A percentile compares a stretch with the other conserved stretches of the same genome.
Evolutionary conservation across 257 asterid genomes (phyloP).

Genomic region (Lithospermum erythrorhizon): DNA sequence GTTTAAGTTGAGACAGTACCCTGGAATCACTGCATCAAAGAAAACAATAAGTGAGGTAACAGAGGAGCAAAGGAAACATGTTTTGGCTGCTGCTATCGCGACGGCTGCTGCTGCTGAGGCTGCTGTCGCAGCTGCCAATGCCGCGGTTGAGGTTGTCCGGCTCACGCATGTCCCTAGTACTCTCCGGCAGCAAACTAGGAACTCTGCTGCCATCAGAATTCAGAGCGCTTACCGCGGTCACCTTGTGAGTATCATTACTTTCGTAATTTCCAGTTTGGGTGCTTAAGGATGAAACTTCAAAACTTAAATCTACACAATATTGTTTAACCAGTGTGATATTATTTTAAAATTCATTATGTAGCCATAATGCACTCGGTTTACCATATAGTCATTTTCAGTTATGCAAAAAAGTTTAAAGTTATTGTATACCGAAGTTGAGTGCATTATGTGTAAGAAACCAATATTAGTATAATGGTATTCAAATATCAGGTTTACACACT

Average conservation of each 20-base stretch:
- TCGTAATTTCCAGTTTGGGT: no score
- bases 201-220: constrained; percentile 41
- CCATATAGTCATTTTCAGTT: no score
- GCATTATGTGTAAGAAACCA: no score
- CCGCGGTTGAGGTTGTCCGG: constrained; percentile 83
- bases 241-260: constrained; percentile 40
- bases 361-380: no score
- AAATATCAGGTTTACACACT: no score
- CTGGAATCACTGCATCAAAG: constrained; percentile 48
- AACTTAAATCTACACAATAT: no score
- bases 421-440: no score
- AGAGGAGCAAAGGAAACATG: constrained; percentile 57
- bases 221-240: constrained; percentile 64
- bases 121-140: constrained; percentile 82
- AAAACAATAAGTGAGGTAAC: constrained; percentile 42
- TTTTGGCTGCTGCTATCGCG: constrained; percentile 62
- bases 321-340: no score
- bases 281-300: no score
- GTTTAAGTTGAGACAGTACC: constrained; percentile 35
- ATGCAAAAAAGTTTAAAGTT: no score
- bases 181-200: constrained; percentile 15
- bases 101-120: constrained; percentile 91
- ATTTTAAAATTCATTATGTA: no score
- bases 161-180: constrained; percentile 39
- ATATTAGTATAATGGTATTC: no score